Conservation (phyloP, 2,329 filamentous ascomycete genomes). For the Zarea fungicola region DNA sequence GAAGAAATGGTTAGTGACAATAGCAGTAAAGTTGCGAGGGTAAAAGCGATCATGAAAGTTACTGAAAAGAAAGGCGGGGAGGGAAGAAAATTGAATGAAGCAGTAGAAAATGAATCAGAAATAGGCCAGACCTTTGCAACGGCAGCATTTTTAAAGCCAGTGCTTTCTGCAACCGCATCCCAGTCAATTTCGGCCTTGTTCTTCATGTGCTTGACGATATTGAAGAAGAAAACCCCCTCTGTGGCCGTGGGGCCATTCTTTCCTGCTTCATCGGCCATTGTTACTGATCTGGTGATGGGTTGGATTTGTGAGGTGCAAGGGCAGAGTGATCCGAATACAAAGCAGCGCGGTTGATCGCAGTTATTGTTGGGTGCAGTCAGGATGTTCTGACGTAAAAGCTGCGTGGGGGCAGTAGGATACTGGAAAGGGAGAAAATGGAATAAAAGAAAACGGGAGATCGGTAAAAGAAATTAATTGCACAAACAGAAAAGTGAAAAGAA, state of each 20-base stretch:
- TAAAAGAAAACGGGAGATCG: background rate
- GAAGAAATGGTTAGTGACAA: background rate
- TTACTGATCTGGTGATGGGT: background rate
- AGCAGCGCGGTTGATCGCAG: too few species aligned
- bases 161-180: conserved; percentile 37
- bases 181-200: conserved; percentile 44
- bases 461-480: too few species aligned
- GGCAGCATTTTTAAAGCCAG: conserved; percentile 39
- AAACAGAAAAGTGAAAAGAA: background rate
- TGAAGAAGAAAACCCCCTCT: conserved; percentile 41
- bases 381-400: background rate
- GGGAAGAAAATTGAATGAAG: background rate
- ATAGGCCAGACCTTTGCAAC: conserved; percentile 42
- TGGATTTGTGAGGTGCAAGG: too few species aligned
- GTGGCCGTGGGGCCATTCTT: conserved; percentile 33
- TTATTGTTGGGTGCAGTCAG: background rate
- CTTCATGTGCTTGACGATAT: conserved; percentile 38
- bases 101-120: too few species aligned
- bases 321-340: too few species aligned
- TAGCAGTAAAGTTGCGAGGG: too few species aligned
- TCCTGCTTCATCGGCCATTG: conserved; percentile 26
- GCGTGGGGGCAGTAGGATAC: background rate
- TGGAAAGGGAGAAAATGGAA: background rate
- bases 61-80: too few species aligned
- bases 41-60: too few species aligned